Percentiles rank a stretch among this genome's conserved stretches.
phyloP scores from a whole-genome alignment of 2,329 filamentous ascomycete species.

The Trichoderma citrinoviride region DNA sequence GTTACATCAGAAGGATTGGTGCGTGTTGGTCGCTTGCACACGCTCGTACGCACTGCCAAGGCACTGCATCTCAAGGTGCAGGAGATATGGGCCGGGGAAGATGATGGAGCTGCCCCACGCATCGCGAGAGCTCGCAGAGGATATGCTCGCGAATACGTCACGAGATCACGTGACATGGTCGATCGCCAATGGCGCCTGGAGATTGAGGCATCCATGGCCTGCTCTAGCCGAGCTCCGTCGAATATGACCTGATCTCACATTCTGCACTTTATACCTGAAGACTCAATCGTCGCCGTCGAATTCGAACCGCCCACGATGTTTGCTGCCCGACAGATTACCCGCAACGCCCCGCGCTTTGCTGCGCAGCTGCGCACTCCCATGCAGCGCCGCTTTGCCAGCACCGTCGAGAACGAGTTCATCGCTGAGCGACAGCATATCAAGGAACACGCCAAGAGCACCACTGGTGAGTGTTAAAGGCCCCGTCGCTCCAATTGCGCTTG shows the following conservation, averaged over 20 bases:
- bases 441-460: constrained; percentile 80
- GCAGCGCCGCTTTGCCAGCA: constrained; percentile 71
- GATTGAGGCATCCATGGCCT: constrained; percentile 34
- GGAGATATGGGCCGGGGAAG: neutral
- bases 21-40: neutral
- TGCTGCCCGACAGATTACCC: constrained; percentile 59
- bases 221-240: constrained; percentile 36
- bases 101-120: neutral
- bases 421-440: constrained; percentile 87
- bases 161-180: constrained; percentile 33
- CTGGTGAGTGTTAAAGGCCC: constrained; percentile 59
- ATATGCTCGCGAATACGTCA: constrained; percentile 26
- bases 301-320: constrained; percentile 52
- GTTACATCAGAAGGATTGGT: neutral
- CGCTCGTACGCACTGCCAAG: neutral
- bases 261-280: constrained; percentile 27
- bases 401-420: constrained; percentile 87
- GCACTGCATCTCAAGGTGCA: neutral
- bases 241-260: constrained; percentile 37
- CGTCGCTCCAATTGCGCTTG: neutral
- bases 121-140: neutral
- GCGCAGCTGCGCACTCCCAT: constrained; percentile 57
- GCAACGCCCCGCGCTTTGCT: constrained; percentile 60
- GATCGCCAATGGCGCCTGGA: constrained; percentile 27
- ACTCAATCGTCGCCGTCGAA: constrained; percentile 29